phyloP scores from a whole-genome alignment of 257 asterid genomes.

The Solanum pennellii region DNA sequence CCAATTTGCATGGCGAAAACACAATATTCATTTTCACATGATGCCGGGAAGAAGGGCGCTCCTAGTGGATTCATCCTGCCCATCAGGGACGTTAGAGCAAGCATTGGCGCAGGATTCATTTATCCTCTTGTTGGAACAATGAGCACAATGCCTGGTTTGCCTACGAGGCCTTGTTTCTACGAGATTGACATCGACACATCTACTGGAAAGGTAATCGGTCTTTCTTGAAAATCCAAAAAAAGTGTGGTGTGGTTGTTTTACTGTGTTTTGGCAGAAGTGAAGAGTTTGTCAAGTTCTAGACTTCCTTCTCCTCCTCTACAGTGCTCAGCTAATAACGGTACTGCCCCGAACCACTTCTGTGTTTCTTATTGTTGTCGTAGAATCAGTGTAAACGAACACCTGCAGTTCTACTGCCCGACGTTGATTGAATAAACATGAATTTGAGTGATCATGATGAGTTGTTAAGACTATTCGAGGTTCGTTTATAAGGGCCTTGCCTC shows the following conservation, averaged over 20 bases:
- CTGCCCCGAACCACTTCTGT: background rate
- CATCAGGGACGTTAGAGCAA: slow-evolving; percentile 80
- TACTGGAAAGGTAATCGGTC: slow-evolving; percentile 82
- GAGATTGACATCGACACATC: slow-evolving; percentile 80
- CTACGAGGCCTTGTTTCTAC: slow-evolving; percentile 95
- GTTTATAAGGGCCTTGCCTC: background rate
- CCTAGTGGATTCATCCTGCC: slow-evolving; percentile 82
- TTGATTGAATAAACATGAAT: background rate
- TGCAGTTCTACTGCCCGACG: background rate
- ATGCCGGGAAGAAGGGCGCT: slow-evolving; percentile 77
- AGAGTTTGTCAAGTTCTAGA: background rate
- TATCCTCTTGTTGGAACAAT: slow-evolving; percentile 91
- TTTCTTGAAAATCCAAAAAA: slow-evolving; percentile 40
- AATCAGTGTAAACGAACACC: background rate
- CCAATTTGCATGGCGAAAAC: slow-evolving; percentile 99
- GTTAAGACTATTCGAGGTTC: background rate
- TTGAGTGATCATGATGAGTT: background rate
- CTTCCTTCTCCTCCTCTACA: background rate
- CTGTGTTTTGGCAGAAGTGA: background rate
- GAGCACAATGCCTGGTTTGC: slow-evolving; percentile 99
- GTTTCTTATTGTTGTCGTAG: background rate
- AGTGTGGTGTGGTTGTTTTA: background rate
- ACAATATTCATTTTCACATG: slow-evolving; percentile 86
- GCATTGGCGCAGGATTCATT: slow-evolving; percentile 96
- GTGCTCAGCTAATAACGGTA: background rate